A percentile compares a stretch with the other conserved stretches of the same genome.
Evolutionary conservation across 495 filamentous ascomycete species (phyloP).

Genomic region (Xylaria longipes): DNA sequence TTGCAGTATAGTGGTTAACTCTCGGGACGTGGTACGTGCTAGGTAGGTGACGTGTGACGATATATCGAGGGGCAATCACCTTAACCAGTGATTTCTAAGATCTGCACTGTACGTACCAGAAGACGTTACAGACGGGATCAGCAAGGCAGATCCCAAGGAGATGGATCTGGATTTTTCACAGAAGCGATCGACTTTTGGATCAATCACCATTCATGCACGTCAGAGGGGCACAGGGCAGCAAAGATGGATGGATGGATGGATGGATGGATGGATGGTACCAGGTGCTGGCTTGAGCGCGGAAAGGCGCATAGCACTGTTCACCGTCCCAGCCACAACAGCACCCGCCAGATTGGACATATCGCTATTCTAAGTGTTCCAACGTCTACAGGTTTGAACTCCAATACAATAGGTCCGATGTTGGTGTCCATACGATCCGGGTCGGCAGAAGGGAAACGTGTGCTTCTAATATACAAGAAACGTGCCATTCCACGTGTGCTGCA

Average conservation of each 20-base stretch:
- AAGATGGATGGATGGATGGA: neutral
- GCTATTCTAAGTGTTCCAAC: neutral
- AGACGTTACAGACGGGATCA: neutral
- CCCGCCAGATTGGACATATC: neutral
- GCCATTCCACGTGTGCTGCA: neutral
- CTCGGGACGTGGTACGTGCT: neutral
- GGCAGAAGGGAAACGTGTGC: too few relatives aligned
- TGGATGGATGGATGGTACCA: neutral
- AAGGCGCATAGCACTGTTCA: neutral
- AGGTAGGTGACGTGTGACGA: neutral
- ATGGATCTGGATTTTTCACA: conserved; percentile 3
- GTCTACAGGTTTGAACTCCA: neutral
- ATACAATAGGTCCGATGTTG: neutral
- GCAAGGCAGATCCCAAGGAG: neutral
- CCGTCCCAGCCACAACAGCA: neutral
- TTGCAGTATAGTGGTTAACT: neutral
- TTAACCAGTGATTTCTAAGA: neutral
- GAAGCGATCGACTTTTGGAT: neutral
- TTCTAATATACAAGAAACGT: conserved; percentile 2
- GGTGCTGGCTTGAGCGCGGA: neutral
- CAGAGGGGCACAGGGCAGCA: conserved; percentile 4
- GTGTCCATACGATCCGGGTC: neutral
- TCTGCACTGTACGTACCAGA: conserved; percentile 1
- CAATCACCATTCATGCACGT: conserved; percentile 16
- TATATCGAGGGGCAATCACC: neutral